Evolutionary conservation across 192 early-diverging fungal genomes (phyloP).

Genomic region (Geranomyces michiganensis): DNA sequence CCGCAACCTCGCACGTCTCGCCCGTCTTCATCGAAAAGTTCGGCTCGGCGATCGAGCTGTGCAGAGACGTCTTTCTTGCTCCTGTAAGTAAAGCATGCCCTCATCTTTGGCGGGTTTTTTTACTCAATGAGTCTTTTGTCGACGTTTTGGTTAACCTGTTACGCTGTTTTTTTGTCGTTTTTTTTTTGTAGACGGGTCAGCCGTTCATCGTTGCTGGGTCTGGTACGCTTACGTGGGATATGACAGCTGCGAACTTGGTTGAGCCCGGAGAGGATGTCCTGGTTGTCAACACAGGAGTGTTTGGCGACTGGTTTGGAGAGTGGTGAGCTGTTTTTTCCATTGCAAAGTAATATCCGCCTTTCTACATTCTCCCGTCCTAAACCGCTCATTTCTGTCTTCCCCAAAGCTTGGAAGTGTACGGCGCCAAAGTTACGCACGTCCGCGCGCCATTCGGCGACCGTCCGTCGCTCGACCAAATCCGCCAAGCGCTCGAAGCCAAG

Average conservation of each 20-base stretch:
- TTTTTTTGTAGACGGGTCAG: constrained; percentile 61
- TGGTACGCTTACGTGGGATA: constrained; percentile 98
- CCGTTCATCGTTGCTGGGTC: constrained; percentile 95
- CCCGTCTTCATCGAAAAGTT: constrained; percentile 86
- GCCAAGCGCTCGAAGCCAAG: constrained; percentile 55
- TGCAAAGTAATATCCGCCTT: neutral
- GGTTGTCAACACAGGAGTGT: constrained; percentile 91
- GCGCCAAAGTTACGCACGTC: constrained; percentile 80
- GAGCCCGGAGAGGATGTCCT: constrained; percentile 88
- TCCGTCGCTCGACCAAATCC: constrained; percentile 70
- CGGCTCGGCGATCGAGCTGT: constrained; percentile 83
- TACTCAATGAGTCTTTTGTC: neutral
- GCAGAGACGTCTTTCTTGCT: constrained; percentile 78
- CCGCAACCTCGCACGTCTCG: constrained; percentile 90
- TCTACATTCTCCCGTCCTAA: neutral
- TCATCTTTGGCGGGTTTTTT: neutral
- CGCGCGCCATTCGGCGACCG: constrained; percentile 70
- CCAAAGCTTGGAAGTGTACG: constrained; percentile 77
- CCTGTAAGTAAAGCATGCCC: constrained; percentile 53
- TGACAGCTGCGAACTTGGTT: constrained; percentile 86
- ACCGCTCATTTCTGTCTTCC: neutral
- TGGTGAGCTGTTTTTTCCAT: constrained; percentile 66
- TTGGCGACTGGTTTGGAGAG: constrained; percentile 93
- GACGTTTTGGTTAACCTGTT: constrained; percentile 2
- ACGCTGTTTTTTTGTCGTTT: neutral